Evolutionary conservation across 441 rosid species (phyloP), one percentile per base, ranked within the genome.

Genomic region (Sinapis alba): DNA sequence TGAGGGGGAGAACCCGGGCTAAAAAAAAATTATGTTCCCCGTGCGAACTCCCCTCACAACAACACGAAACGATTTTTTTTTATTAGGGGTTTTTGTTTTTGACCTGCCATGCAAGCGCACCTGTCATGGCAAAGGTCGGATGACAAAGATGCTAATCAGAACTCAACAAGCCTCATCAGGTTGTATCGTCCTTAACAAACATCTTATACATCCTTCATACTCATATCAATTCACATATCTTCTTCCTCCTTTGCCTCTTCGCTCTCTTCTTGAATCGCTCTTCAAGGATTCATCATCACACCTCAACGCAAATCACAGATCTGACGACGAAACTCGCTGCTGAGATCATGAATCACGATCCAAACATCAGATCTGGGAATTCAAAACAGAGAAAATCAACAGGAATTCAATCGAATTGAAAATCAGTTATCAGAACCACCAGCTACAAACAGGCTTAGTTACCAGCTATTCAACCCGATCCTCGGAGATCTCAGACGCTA

Each of bases 41-140:
- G 92, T 91, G 89, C 97, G 90, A 86, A 74, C 97, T 87, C 93
- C 92, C 87, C 93, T 87, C 90, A 0, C 20, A 47, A 16, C 83
- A 78, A 73, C 80, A 76, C 78, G 81, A 86, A 80, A 4, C 77
- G 0, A 1, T 20, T 34, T 19, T 16, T 43, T 72, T 87, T 90
- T 88, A 85, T 85, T 87, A 79, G 71, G 77, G 68, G 61, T 24
- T 10, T n/a, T 51, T 74, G 26, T 20, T 13, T 19, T 72, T 89
- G 99, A 87, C 96, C 97, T 84, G 98, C 98, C 99, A 95, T 83
- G 95, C 96, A 87, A 95, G 99, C 99, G 96, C 99, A 95, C 99
- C 99, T 80, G 91, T 19, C 91, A 90, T 90, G 98, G 97, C 99
- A 95, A 95, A 91, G 97, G 96, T 76, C 97, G 56, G 86, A 83